These are phyloP conservation scores for Starmerella lactis-condensi DNA, from an alignment of 805 yeast species.

Conservation along the genomic window DNA sequence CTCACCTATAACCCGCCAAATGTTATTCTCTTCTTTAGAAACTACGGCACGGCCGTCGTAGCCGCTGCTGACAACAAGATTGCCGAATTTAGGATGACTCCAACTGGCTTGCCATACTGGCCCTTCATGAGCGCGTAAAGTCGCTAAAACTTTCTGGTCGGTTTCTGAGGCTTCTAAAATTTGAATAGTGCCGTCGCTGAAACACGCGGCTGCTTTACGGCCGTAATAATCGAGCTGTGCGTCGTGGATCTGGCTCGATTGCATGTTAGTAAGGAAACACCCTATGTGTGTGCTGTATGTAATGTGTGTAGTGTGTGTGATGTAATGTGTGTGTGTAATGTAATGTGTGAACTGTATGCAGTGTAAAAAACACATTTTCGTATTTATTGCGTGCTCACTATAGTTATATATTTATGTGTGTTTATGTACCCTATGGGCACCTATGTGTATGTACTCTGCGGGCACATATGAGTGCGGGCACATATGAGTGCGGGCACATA, in stretches of 20 bases:
- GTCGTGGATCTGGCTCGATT: constrained; percentile 84
- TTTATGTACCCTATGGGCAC: no score
- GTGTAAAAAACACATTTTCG: no score
- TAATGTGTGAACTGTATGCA: no score
- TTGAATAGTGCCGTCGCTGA: constrained; percentile 90
- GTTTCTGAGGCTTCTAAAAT: constrained; percentile 59
- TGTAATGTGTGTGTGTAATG: no score
- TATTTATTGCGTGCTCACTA: no score
- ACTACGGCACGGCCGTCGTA: constrained; percentile 87
- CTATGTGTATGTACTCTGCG: no score
- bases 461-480: no score
- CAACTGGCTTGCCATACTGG: constrained; percentile 98
- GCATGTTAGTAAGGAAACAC: constrained; percentile 77
- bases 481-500: neutral
- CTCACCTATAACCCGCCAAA: constrained; percentile 74
- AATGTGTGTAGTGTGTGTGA: constrained; percentile 36
- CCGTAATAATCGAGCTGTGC: constrained; percentile 96
- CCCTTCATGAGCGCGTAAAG: constrained; percentile 79
- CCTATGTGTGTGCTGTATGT: no score
- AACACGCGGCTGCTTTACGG: constrained; percentile 83
- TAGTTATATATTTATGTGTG: no score
- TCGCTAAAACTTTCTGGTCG: constrained; percentile 67
- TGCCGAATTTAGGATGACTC: constrained; percentile 97
- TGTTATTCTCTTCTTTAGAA: constrained; percentile 85
- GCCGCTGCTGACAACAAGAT: constrained; percentile 76